These are phyloP conservation scores for Russula olivacea DNA, from an alignment of 768 basidiomycete genomes.

Conservation along the genomic window DNA sequence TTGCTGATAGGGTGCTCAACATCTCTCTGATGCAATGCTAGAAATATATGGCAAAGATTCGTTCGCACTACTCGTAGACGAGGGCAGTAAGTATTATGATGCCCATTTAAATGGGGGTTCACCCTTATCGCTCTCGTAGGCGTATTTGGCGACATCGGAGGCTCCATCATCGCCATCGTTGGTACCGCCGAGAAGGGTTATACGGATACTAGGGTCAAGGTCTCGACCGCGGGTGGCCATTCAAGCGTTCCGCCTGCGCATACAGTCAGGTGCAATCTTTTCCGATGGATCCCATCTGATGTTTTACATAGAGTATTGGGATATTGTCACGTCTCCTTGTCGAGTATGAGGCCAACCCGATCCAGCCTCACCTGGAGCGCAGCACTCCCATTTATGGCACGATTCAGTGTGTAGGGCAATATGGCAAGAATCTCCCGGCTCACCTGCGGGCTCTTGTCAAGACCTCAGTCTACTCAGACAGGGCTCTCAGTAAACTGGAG, in stretches of 20 bases:
- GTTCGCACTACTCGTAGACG: conserved; percentile 79
- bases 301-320: conserved; percentile 49
- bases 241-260: conserved; percentile 79
- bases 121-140: conserved; percentile 31
- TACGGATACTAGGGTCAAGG: conserved; percentile 55
- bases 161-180: conserved; percentile 52
- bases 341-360: conserved; percentile 20
- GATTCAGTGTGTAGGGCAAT: conserved; percentile 41
- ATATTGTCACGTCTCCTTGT: conserved; percentile 48
- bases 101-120: not conserved
- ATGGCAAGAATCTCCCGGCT: conserved; percentile 36
- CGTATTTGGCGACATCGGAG: conserved; percentile 46
- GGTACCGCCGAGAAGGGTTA: conserved; percentile 73
- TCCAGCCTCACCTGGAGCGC: conserved; percentile 30
- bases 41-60: conserved; percentile 62
- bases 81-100: conserved; percentile 56
- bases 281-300: not conserved
- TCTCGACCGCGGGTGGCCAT: conserved; percentile 73
- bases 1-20: conserved; percentile 46
- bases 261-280: conserved; percentile 43
- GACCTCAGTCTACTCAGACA: conserved; percentile 29
- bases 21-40: conserved; percentile 44
- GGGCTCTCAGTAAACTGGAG: conserved; percentile 35
- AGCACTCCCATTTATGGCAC: conserved; percentile 32
- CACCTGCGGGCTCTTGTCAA: conserved; percentile 31